These are phyloP conservation scores for Calophaca sinica DNA, from an alignment of 306 rosid species.

Conservation along the genomic window DNA sequence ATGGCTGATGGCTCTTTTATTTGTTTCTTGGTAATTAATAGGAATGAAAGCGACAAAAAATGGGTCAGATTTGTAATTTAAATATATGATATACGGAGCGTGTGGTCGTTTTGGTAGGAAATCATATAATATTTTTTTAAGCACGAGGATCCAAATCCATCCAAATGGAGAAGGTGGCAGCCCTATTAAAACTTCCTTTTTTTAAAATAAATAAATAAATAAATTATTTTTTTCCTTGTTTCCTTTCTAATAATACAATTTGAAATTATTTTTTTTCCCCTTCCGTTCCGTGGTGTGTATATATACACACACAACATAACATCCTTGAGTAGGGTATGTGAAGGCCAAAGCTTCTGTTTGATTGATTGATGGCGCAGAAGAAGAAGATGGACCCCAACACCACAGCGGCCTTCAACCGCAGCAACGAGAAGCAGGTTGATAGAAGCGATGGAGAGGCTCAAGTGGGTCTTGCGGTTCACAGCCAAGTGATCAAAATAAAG, in stretches of 20 bases:
- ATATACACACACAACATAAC: not conserved
- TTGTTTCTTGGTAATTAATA: not conserved
- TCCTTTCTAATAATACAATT: not conserved
- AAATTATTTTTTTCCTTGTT: too few species aligned
- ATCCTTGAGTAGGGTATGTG: not conserved
- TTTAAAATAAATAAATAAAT: not conserved
- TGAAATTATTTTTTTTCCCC: not conserved
- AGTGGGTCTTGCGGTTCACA: slow-evolving; percentile 62
- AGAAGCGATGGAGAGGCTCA: slow-evolving; percentile 28
- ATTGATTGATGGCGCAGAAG: not conserved
- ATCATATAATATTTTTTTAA: not conserved
- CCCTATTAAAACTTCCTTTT: not conserved
- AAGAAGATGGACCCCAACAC: slow-evolving; percentile 19
- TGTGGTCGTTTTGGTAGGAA: not conserved
- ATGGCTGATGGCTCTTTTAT: not conserved
- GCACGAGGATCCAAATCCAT: not conserved
- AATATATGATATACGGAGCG: not conserved
- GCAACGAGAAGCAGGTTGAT: not conserved
- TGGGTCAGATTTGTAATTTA: not conserved
- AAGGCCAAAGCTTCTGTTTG: not conserved
- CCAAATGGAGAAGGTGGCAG: not conserved
- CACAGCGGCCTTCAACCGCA: not conserved
- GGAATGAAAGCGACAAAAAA: not conserved
- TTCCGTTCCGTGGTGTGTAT: not conserved
- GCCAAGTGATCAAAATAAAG: slow-evolving; percentile 85